Evolutionary conservation across 306 rosid species (phyloP), one percentile per base, ranked within the genome.

Genomic region (Inga leiocalycina): DNA sequence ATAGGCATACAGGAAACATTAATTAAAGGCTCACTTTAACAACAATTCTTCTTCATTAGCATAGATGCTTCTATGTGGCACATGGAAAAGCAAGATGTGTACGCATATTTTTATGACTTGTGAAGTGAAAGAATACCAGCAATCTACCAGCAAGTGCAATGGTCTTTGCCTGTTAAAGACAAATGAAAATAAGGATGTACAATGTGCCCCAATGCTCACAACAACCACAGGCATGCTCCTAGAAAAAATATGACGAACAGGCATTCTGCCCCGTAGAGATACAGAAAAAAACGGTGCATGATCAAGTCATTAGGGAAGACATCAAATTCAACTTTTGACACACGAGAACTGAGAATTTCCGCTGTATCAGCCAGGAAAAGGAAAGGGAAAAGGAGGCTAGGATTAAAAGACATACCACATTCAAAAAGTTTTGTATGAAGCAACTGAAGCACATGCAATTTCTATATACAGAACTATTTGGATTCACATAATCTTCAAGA

Each of bases 401-500:
- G 46, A 59, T 8, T 37, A 35, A 35, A 43, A 75, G 56, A 79
- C 93, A 80, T 96, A 96, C 99, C 90, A 83, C 93, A 88, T 82
- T 89, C 83, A 89, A 74, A 80, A 93, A 78, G 83, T 90, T 92
- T 79, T 93, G 92, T 64, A 92, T 51, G 86, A 93, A 89, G 90
- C 97, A 92, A 89, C 86, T 87, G 86, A 92, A 88, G 83, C 98
- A 96, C 46, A 75, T 59, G 37, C 99, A 96, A 86, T 93, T 89
- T 91, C 99, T 90, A 82, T 85, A 89, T 5, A 87, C 87, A 74
- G 93, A 78, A 88, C 91, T 90, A 86, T 87, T 92, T 57, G 97
- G 99, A 90, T 93, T 93, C 66, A 92, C 88, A 87, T 92, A 93
- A 81, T 91, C 99, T 87, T 93, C 99, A 11, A 89, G 86, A 80